Conservation (phyloP, 805 yeast species). For the Millerozyma acaciae region DNA sequence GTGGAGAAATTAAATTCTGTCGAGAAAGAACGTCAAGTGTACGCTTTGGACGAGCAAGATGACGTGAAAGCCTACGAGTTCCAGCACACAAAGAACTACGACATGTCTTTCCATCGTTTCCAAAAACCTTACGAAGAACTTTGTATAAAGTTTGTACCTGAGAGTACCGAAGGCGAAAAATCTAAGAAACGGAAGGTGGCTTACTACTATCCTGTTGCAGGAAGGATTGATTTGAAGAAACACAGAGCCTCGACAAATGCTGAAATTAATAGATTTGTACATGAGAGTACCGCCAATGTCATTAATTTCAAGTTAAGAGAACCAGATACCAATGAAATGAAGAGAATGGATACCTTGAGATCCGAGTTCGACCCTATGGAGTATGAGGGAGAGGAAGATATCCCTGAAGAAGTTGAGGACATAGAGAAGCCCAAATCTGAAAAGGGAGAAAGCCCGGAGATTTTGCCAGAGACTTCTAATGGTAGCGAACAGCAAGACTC, state of each 20-base stretch:
- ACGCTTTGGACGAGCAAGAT: constrained; percentile 43
- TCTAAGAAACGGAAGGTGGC: constrained; percentile 49
- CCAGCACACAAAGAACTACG: constrained; percentile 73
- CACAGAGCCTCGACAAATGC: constrained; percentile 65
- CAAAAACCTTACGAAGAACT: constrained; percentile 57
- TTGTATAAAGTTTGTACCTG: constrained; percentile 52
- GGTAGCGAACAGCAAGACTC: too few species aligned
- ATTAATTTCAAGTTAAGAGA: constrained; percentile 64
- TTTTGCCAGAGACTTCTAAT: constrained; percentile 1
- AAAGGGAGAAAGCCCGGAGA: constrained; percentile 3
- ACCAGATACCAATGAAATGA: constrained; percentile 66
- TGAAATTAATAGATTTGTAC: constrained; percentile 51
- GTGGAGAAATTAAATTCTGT: constrained; percentile 32
- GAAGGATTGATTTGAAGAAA: constrained; percentile 77
- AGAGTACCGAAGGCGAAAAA: constrained; percentile 22
- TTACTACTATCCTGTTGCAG: constrained; percentile 71
- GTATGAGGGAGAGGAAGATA: constrained; percentile 61
- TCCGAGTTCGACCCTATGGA: constrained; percentile 76
- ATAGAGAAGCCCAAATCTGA: constrained; percentile 20
- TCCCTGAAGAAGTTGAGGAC: constrained; percentile 36
- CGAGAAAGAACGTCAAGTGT: constrained; percentile 40
- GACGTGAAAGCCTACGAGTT: constrained; percentile 46
- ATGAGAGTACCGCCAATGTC: constrained; percentile 56
- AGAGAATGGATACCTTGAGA: constrained; percentile 63
- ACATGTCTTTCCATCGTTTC: constrained; percentile 54